Evolutionary conservation across 768 basidiomycete genomes (phyloP), one percentile per base, ranked within the genome.

Genomic region (Lentinula boryana): DNA sequence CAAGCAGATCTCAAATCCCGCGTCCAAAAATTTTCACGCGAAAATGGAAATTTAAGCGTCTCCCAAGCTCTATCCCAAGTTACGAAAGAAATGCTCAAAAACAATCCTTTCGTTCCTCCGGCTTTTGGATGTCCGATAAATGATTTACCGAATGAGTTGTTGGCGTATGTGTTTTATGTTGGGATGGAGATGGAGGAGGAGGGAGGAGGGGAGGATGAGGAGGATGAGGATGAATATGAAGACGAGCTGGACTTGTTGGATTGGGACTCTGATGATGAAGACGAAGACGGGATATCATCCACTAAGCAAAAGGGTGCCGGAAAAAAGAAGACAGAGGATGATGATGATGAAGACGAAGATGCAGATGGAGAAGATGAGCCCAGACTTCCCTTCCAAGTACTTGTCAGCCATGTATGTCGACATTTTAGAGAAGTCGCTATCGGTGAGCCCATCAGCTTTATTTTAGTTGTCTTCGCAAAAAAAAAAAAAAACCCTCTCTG

Each of bases 61-160:
- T 49, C 68, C 43, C 65, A 70, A 46, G 76, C 78, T 2, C 69
- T 78, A 67, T 66, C 59, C 18, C 66, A 71, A 62, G 72, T 76
- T 31, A 68, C 74, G 6, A 63, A 64, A 23, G 69, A 73, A 5
- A 70, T 80, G 70, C 74, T 80, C 36, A 63, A 66, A 32, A 76
- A 81, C 65, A 83, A 83, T 60, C 83, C 79, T 0, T 83, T 74
- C 60, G 67, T 77, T 31, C 79, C 83, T 10, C 81, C 81, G 0
- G 44, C 36, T n/a, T 69, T 68, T 23, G 74, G 76, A 54, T 84
- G 83, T 63, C 80, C 77, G 1, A 75, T 86, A 36, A 81, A 84
- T 59, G 70, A 73, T 40, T 76, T 86, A 15, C 84, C 84, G 1
- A 78, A 78, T 16, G 85, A 86, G 65, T 72, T 87, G 27, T 76